Evolutionary conservation across 2,329 filamentous ascomycete species (phyloP).

Genomic region (Pseudocercospora eumusae): DNA sequence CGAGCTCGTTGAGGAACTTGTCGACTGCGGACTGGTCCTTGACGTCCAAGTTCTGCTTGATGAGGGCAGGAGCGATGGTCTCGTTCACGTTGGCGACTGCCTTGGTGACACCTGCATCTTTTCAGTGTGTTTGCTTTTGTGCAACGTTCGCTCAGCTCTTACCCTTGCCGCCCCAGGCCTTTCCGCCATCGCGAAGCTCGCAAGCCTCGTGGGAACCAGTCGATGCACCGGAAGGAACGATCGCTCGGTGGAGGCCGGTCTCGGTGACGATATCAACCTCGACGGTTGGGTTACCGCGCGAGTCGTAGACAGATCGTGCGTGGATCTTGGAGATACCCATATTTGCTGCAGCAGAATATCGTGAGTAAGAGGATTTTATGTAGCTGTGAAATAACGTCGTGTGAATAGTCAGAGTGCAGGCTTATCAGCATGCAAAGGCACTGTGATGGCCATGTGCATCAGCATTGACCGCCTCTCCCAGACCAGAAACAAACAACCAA

Average conservation of each 20-base stretch:
- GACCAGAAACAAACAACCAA: background rate
- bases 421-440: background rate
- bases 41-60: constrained; percentile 56
- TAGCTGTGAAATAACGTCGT: background rate
- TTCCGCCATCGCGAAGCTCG: constrained; percentile 57
- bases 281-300: constrained; percentile 95
- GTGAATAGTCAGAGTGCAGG: background rate
- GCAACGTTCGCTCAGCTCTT: constrained; percentile 22
- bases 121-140: constrained; percentile 9
- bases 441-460: background rate
- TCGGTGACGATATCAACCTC: constrained; percentile 97
- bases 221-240: constrained; percentile 94
- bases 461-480: constrained; percentile 2
- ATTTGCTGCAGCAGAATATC: constrained; percentile 45
- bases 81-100: constrained; percentile 59
- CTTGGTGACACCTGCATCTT: constrained; percentile 52
- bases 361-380: background rate
- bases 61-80: constrained; percentile 56
- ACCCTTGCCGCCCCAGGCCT: constrained; percentile 58
- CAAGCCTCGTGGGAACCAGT: constrained; percentile 65
- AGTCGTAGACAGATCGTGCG: constrained; percentile 88
- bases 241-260: constrained; percentile 94
- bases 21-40: constrained; percentile 59
- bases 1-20: constrained; percentile 55
- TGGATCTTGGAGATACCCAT: constrained; percentile 70